Percentiles rank a stretch among this genome's conserved stretches.
Conservation (phyloP, 2,329 filamentous ascomycete species). For the Rutstroemia sydowiana region DNA sequence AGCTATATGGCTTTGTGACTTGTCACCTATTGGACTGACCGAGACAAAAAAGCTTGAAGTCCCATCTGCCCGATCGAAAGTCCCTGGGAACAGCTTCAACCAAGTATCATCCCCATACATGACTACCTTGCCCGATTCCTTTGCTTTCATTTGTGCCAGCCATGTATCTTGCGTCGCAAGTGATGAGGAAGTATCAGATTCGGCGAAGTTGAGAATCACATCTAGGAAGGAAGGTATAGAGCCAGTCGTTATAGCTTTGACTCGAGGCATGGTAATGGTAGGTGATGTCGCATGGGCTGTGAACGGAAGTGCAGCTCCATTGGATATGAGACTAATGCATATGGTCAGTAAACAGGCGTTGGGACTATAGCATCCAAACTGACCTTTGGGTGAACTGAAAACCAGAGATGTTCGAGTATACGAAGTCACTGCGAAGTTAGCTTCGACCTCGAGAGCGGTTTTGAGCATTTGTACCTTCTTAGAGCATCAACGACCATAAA, state of each 20-base stretch:
- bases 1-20: constrained; percentile 23
- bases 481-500: constrained; percentile 98
- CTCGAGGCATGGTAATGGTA: constrained; percentile 94
- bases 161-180: constrained; percentile 88
- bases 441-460: not conserved
- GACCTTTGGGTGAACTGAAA: constrained; percentile 87
- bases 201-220: constrained; percentile 91
- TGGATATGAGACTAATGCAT: constrained; percentile 33
- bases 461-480: constrained; percentile 55
- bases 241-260: constrained; percentile 95
- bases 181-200: constrained; percentile 84
- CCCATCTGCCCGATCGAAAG: constrained; percentile 81
- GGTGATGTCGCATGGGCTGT: constrained; percentile 94
- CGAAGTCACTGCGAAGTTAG: constrained; percentile 67
- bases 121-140: constrained; percentile 64
- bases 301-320: constrained; percentile 82
- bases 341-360: constrained; percentile 6
- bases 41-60: constrained; percentile 98
- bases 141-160: constrained; percentile 84
- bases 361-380: constrained; percentile 14
- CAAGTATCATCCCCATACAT: constrained; percentile 99
- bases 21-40: constrained; percentile 46
- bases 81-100: constrained; percentile 89
- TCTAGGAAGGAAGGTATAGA: constrained; percentile 98
- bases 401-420: constrained; percentile 72